Evolutionary conservation across 2,329 filamentous ascomycete genomes (phyloP).

Genomic region (Colletotrichum salicis): DNA sequence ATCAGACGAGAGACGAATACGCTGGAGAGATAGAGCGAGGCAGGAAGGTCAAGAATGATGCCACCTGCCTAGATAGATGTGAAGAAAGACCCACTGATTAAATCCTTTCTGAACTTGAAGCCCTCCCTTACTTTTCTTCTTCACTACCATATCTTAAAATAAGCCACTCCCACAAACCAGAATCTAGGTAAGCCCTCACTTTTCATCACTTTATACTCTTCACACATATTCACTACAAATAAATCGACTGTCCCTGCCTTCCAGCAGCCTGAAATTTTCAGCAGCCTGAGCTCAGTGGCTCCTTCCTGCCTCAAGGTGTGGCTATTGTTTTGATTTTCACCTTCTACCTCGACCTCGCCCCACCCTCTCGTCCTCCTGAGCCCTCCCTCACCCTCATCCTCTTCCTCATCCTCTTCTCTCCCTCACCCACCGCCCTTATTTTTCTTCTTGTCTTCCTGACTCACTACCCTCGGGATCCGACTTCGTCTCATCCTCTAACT

Average conservation of each 20-base stretch:
- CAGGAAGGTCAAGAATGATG: neutral
- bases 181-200: neutral
- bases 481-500: neutral
- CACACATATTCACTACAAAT: neutral
- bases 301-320: neutral
- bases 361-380: neutral
- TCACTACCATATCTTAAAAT: accelerated
- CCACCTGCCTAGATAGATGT: neutral
- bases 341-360: neutral
- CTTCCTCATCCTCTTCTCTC: too few relatives aligned
- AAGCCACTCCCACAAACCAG: neutral
- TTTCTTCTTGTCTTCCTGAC: neutral
- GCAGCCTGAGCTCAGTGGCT: neutral
- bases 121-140: neutral
- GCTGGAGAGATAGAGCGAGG: neutral
- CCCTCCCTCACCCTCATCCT: neutral
- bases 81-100: neutral
- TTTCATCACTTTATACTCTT: neutral
- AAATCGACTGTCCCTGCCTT: accelerated
- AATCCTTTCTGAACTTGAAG: neutral
- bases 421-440: neutral
- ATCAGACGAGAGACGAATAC: neutral
- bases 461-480: neutral
- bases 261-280: neutral
- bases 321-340: neutral